phyloP scores from a whole-genome alignment of 2,329 filamentous ascomycete genomes.

The Hirsutella thompsonii region DNA sequence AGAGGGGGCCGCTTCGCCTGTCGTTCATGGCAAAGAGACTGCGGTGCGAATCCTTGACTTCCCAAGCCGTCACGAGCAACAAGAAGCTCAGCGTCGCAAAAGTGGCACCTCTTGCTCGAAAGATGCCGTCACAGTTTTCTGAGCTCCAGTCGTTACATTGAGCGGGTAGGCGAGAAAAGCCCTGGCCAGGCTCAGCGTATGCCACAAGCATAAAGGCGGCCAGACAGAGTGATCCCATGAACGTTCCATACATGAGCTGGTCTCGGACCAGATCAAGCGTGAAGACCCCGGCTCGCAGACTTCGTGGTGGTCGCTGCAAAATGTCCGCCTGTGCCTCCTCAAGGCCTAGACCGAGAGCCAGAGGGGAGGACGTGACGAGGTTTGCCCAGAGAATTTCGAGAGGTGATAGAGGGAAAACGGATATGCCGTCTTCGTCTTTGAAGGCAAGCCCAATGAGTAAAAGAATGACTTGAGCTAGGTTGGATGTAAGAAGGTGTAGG shows the following conservation, averaged over 20 bases:
- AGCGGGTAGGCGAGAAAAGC: constrained; percentile 33
- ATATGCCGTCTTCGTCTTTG: constrained; percentile 43
- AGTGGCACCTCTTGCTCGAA: constrained; percentile 53
- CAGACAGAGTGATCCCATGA: constrained; percentile 50
- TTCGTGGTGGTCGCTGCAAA: constrained; percentile 51
- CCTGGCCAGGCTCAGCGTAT: constrained; percentile 32
- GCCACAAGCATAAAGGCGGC: constrained; percentile 47
- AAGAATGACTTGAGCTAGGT: constrained; percentile 56
- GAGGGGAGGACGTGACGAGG: constrained; percentile 57
- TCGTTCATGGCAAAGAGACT: constrained; percentile 57
- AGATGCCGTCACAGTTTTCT: constrained; percentile 40
- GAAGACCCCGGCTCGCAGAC: constrained; percentile 47
- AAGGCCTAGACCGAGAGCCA: constrained; percentile 60
- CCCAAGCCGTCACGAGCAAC: constrained; percentile 57
- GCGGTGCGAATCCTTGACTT: constrained; percentile 58
- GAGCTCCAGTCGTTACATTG: constrained; percentile 45
- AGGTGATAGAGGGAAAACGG: constrained; percentile 58
- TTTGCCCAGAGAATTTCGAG: constrained; percentile 69
- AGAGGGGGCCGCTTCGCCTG: constrained; percentile 32
- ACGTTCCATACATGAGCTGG: constrained; percentile 52
- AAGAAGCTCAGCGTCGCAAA: constrained; percentile 59
- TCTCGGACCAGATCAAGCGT: constrained; percentile 51
- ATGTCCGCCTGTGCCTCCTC: constrained; percentile 58
- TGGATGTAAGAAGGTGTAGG: constrained; percentile 55
- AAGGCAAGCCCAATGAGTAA: constrained; percentile 58